phyloP scores from a whole-genome alignment of 139 green algal genomes.

The Chlamydomonas schloesseri region DNA sequence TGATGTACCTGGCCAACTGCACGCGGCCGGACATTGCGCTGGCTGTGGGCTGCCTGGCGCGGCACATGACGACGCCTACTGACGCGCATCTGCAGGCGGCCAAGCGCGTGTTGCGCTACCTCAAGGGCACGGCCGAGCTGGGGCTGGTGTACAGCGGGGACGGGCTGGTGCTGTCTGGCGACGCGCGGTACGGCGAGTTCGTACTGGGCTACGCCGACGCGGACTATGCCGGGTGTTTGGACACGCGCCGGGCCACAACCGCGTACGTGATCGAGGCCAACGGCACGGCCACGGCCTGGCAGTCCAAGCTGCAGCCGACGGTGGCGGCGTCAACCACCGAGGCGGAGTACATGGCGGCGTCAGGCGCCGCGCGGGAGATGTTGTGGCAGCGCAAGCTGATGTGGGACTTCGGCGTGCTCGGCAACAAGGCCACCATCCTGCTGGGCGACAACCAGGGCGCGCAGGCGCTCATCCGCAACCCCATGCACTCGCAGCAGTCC shows the following conservation, averaged over 20 bases:
- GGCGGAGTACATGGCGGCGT: slow-evolving; percentile 6
- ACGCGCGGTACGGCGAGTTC: too few relatives aligned
- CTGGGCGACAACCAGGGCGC: too few relatives aligned
- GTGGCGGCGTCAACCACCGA: too few relatives aligned
- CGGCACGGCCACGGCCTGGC: not conserved
- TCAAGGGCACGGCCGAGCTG: not conserved
- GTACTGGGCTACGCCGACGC: not conserved
- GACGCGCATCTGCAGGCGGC: not conserved
- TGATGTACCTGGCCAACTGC: too few relatives aligned
- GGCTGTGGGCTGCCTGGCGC: not conserved
- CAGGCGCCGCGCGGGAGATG: not conserved
- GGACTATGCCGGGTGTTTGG: not conserved
- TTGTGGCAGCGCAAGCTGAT: not conserved
- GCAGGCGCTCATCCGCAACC: too few relatives aligned
- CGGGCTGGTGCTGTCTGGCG: not conserved
- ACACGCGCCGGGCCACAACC: slow-evolving; percentile 18
- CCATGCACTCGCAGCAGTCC: too few relatives aligned
- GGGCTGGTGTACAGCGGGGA: not conserved
- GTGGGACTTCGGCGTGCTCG: too few relatives aligned
- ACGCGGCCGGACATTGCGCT: too few relatives aligned
- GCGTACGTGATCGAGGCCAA: not conserved
- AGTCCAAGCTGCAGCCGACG: too few relatives aligned
- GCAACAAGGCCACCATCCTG: too few relatives aligned
- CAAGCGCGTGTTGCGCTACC: slow-evolving; percentile 3
- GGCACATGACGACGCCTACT: not conserved